Evolutionary conservation across 345 rosid genomes (phyloP).

Genomic region (Melastoma malabathricum): DNA sequence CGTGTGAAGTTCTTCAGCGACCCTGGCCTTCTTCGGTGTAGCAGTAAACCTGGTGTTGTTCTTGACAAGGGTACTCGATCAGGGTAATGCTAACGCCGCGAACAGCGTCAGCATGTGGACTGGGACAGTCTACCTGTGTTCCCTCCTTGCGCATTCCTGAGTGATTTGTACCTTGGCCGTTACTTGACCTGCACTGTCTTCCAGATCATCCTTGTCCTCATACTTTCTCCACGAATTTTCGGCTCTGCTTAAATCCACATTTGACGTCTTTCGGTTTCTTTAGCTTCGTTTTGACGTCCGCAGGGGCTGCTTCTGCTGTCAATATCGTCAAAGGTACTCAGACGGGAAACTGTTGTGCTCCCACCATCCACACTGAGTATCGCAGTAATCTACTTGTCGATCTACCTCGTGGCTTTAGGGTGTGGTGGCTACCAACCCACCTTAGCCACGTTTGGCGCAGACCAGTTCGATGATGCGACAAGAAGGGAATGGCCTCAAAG

Average conservation of each 20-base stretch:
- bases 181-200: conserved; percentile 15
- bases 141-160: conserved; percentile 13
- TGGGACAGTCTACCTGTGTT: conserved; percentile 12
- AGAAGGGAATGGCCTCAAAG: conserved; percentile 14
- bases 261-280: background rate
- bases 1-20: too few relatives aligned
- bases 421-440: conserved; percentile 45
- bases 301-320: conserved; percentile 27
- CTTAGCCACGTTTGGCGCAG: conserved; percentile 37
- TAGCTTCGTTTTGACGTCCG: background rate
- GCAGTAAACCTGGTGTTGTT: conserved; percentile 15
- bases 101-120: conserved; percentile 17
- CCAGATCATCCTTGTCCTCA: conserved; percentile 12
- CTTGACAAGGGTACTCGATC: conserved; percentile 8
- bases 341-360: conserved; percentile 17
- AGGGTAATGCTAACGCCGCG: conserved; percentile 11
- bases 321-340: conserved; percentile 14
- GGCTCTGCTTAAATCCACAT: background rate
- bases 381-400: conserved; percentile 21
- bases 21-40: conserved; percentile 12
- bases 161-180: conserved; percentile 14
- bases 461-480: conserved; percentile 32
- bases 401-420: conserved; percentile 32
- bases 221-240: background rate
- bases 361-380: conserved; percentile 13